Evolutionary conservation across 306 rosid species (phyloP).

Genomic region (Casuarina cunninghamiana): DNA sequence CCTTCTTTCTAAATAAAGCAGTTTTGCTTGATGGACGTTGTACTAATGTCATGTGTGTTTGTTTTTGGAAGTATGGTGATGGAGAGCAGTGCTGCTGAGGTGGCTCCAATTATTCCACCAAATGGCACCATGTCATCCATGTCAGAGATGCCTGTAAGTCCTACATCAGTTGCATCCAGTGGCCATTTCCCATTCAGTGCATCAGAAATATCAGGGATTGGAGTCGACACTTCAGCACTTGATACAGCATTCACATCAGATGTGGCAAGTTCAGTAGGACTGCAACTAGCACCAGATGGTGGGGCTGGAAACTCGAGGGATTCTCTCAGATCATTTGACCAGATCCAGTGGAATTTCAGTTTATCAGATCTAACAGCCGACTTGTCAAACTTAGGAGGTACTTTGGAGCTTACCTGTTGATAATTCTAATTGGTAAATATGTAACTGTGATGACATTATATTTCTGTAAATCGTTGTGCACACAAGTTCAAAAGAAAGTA

Average conservation of each 20-base stretch:
- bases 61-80: slow-evolving; percentile 72
- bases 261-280: slow-evolving; percentile 74
- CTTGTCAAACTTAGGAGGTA: slow-evolving; percentile 92
- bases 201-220: slow-evolving; percentile 94
- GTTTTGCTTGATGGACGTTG: slow-evolving; percentile 24
- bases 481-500: not conserved
- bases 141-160: slow-evolving; percentile 93
- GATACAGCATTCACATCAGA: slow-evolving; percentile 91
- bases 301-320: slow-evolving; percentile 72
- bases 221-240: slow-evolving; percentile 72
- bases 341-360: slow-evolving; percentile 92
- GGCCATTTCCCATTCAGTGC: slow-evolving; percentile 97
- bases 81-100: slow-evolving; percentile 61
- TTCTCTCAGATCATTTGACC: slow-evolving; percentile 71
- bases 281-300: slow-evolving; percentile 87
- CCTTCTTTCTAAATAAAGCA: not conserved
- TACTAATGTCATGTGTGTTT: slow-evolving; percentile 43
- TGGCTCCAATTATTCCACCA: slow-evolving; percentile 67
- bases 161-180: slow-evolving; percentile 93
- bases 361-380: slow-evolving; percentile 89
- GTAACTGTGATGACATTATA: not conserved
- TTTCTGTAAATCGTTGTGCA: not conserved
- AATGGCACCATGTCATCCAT: slow-evolving; percentile 61
- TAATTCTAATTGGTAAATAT: not conserved
- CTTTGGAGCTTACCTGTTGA: slow-evolving; percentile 23